A percentile compares a stretch with the other conserved stretches of the same genome.
phyloP scores from a whole-genome alignment of 148 eudicot species.

The Fagopyrum homotropicum region DNA sequence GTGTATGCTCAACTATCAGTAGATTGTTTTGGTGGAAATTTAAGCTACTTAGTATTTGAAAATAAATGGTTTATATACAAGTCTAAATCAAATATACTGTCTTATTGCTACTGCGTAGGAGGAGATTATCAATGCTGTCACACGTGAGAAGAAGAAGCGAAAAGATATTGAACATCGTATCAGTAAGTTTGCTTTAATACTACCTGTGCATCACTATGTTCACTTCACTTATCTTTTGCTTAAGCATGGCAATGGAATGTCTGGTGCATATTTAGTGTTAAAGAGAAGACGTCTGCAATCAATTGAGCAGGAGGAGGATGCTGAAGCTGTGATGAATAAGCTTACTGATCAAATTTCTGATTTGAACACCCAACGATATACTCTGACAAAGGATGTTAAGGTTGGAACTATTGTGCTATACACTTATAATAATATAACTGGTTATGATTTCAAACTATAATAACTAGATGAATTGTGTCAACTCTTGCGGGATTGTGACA shows the following conservation, averaged over 20 bases:
- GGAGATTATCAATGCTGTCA: conserved; percentile 34
- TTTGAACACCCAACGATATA: conserved; percentile 45
- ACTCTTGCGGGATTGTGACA: conserved; percentile 22
- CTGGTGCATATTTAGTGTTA: conserved; percentile 34
- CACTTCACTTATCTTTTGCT: not conserved
- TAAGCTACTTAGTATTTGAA: not conserved
- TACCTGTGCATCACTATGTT: not conserved
- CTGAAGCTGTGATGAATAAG: conserved; percentile 41
- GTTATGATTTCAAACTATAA: not conserved
- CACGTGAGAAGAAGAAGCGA: conserved; percentile 43
- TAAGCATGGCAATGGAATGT: conserved; percentile 10
- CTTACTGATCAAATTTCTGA: conserved; percentile 45
- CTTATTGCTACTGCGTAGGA: conserved; percentile 37
- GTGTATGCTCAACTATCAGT: conserved; percentile 44
- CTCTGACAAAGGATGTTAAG: conserved; percentile 55
- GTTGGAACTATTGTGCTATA: conserved; percentile 21
- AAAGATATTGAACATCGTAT: conserved; percentile 50
- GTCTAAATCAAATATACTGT: conserved; percentile 5
- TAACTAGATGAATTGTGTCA: not conserved
- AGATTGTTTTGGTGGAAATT: not conserved
- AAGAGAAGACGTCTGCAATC: conserved; percentile 38
- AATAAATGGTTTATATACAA: not conserved
- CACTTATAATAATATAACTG: not conserved
- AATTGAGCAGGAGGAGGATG: conserved; percentile 51
- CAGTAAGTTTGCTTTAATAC: conserved; percentile 42